These are phyloP conservation scores for Mycogone perniciosa DNA, from an alignment of 2,329 filamentous ascomycete genomes.

Conservation along the genomic window DNA sequence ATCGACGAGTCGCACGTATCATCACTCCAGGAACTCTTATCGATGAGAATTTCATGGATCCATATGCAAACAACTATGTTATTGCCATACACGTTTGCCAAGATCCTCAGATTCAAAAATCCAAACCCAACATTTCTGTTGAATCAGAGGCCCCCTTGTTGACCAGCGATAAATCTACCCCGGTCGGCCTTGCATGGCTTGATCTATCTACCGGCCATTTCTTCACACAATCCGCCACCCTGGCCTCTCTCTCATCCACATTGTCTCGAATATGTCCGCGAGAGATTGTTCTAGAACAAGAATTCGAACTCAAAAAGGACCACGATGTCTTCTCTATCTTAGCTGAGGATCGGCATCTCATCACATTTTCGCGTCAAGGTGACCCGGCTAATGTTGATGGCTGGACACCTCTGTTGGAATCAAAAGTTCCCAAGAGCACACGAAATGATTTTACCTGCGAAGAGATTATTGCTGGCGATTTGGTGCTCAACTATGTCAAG, in stretches of 20 bases:
- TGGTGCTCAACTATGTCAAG: conserved; percentile 79
- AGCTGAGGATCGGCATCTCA: conserved; percentile 65
- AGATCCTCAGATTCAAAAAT: not conserved
- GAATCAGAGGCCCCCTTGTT: not conserved
- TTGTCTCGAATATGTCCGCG: conserved; percentile 76
- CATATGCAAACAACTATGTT: conserved; percentile 87
- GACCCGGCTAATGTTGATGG: conserved; percentile 46
- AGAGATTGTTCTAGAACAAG: conserved; percentile 74
- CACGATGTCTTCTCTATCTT: conserved; percentile 62
- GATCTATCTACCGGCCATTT: conserved; percentile 95
- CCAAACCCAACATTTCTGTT: not conserved
- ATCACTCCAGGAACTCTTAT: conserved; percentile 94
- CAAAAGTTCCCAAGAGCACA: conserved; percentile 51
- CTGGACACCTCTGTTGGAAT: conserved; percentile 75
- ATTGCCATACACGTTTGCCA: conserved; percentile 62
- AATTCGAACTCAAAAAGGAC: conserved; percentile 49
- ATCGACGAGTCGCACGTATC: conserved; percentile 77
- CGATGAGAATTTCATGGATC: conserved; percentile 95
- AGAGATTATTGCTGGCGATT: conserved; percentile 71
- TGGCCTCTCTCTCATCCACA: conserved; percentile 68
- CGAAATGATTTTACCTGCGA: conserved; percentile 53
- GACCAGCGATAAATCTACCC: conserved; percentile 13
- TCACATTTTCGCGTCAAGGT: conserved; percentile 60
- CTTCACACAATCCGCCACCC: conserved; percentile 69
- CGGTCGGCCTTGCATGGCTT: conserved; percentile 81